Conservation (phyloP, 2,329 filamentous ascomycete genomes). For the Epicoccum nigrum region DNA sequence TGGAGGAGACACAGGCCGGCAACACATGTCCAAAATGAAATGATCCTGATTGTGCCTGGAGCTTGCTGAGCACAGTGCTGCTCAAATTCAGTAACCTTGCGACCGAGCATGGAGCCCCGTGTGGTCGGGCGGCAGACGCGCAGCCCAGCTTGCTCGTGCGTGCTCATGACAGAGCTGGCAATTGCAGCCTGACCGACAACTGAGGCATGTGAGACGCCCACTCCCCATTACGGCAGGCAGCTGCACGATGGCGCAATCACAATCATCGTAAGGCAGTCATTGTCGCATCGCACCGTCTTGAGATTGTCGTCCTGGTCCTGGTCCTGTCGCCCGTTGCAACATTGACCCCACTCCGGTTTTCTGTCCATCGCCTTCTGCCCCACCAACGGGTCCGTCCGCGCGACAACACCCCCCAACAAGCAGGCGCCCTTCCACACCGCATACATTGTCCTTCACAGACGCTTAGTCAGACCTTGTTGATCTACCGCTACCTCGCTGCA, state of each 20-base stretch:
- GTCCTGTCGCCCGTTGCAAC: constrained; percentile 8
- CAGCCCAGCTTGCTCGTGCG: not conserved
- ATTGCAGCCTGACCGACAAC: not conserved
- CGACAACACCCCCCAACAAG: constrained; percentile 21
- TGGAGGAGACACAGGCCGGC: not conserved
- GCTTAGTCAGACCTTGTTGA: constrained; percentile 35
- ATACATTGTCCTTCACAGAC: constrained; percentile 20
- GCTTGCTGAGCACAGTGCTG: not conserved
- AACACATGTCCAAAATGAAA: not conserved
- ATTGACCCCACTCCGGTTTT: constrained; percentile 6
- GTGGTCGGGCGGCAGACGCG: constrained; percentile 9
- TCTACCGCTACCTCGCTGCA: constrained; percentile 16
- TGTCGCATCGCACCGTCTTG: not conserved
- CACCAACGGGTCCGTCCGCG: constrained; percentile 24
- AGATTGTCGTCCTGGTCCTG: not conserved
- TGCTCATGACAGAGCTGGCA: not conserved
- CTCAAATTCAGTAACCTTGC: not conserved
- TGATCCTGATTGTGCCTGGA: not conserved
- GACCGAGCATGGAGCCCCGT: not conserved
- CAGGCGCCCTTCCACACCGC: constrained; percentile 31
- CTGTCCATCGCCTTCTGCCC: constrained; percentile 9
- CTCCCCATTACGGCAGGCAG: constrained; percentile 2
- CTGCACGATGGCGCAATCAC: constrained; percentile 12
- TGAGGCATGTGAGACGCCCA: constrained; percentile 4
- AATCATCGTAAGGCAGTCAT: not conserved